Evolutionary conservation across 2,329 filamentous ascomycete species (phyloP), one percentile per base, ranked within the genome.

Genomic region (Colletotrichum liaoningense): DNA sequence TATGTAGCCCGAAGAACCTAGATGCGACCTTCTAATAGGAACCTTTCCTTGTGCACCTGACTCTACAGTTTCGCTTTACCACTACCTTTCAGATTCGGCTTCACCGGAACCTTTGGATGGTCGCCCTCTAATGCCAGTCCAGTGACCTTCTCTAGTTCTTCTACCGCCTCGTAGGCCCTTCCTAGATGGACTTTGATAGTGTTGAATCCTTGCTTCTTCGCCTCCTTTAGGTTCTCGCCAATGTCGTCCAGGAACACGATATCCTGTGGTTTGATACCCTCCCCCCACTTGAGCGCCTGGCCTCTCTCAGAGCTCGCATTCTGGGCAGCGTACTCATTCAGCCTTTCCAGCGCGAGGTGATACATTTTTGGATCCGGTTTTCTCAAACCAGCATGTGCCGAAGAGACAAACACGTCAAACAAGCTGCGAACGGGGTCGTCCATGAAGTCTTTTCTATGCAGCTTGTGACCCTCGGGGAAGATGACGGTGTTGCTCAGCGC

Each of bases 181-280:
- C 95, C 95, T 33, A 98, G 84, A 9, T 89, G 86, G 1, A 98
- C 97, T 83, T 96, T 98, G 76, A 98, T 89, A 0, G 96, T 98
- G 69, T 88, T 84, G 81, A 98, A 92, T 0, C 96, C 96, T 26
- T 91, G 85, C 62, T 88, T 88, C 82, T 88, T 93, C 1, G 92
- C 97, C 57, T 89, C 92, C 86, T 95, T 97, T 71, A 98, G 82
- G 81, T 99, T 99, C 83, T 95, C 92, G 1, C 97, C 97, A 81
- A 99, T 98, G 78, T 98, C 95, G 81, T 98, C 97, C 63, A 98
- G 83, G 80, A 99, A 99, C 5, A 97, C 83, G 57, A 98, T 86
- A 68, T 98, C 94, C 0, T 85, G 84, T 0, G 93, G 84, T 69
- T 84, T 81, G 9, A 97, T 85, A 0, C 88, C 85, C 6, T 84